Evolutionary conservation across 176 grass and related monocot genomes (phyloP), one percentile per base, ranked within the genome.

Genomic region (Zea mays): DNA sequence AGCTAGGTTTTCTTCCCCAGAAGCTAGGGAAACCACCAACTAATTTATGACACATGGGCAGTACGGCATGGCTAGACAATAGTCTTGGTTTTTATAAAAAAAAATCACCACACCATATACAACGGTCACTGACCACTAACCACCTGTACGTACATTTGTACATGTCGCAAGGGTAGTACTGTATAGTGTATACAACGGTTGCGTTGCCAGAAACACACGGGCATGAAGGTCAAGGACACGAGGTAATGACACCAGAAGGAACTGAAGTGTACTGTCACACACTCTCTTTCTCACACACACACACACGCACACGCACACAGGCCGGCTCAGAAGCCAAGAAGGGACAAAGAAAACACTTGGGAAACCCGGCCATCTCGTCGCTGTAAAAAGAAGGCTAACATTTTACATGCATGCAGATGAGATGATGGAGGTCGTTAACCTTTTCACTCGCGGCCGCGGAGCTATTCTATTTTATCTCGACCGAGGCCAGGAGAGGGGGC

Each of bases 1-100:
- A n/a, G 21, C 52, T 63, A 65, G 67, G 36, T 45, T 44, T 84
- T 78, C 82, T 84, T 70, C 35, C 74, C 73, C 55, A 51, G 47
- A 62, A 62, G 46, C 54, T 71, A 67, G 15, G 27, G 43, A 75
- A 83, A 61, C 62, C 49, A 78, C 44, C 80, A 79, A 67, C 70
- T 49, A 78, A 8, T 37, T 36, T 45, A 37, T 42, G 79, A n/a
- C 85, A 78, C 73, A 87, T 6, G 40, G 60, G 42, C 49, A 14
- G 40, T 4, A 1, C 42, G 16, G 5, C 51, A 69, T 20, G 17
- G 44, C 50, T 56, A 75, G 19, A 27, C 56, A 21, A 9, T 3
- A 27, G 44, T 37, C 45, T 7, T 27, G 27, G 27, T 27, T 27
- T 48, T 49, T 35, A 44, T 0, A 0, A 41, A 49, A 69, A 35